phyloP scores from a whole-genome alignment of 352 stramenopile genomes.

The Phytophthora macrochlamydospora region DNA sequence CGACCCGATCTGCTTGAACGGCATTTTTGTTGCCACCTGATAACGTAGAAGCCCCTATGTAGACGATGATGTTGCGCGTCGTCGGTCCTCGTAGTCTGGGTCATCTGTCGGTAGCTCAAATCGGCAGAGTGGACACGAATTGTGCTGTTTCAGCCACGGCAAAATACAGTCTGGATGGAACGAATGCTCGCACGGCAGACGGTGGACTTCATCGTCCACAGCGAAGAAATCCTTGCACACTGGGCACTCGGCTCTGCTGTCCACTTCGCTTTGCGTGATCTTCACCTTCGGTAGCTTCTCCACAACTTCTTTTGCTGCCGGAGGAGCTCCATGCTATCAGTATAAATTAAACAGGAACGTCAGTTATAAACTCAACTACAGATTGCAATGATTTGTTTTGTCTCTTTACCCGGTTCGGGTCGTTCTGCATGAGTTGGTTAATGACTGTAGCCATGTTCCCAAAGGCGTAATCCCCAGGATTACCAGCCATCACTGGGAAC shows the following conservation, averaged over 20 bases:
- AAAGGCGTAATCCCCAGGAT: slow-evolving; percentile 85
- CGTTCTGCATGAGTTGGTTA: slow-evolving; percentile 91
- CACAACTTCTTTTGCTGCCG: slow-evolving; percentile 74
- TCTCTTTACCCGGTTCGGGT: slow-evolving; percentile 75
- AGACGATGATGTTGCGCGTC: slow-evolving; percentile 33
- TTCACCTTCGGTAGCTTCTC: slow-evolving; percentile 78
- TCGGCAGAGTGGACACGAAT: slow-evolving; percentile 87
- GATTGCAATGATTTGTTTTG: neutral
- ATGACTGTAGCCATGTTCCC: slow-evolving; percentile 86
- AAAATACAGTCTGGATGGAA: slow-evolving; percentile 89
- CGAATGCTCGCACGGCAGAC: slow-evolving; percentile 74
- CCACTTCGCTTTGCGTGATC: slow-evolving; percentile 76
- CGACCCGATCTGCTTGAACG: slow-evolving; percentile 7
- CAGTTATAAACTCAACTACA: slow-evolving; percentile 10
- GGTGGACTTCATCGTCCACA: slow-evolving; percentile 76
- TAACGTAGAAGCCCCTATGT: slow-evolving; percentile 9
- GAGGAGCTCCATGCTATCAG: slow-evolving; percentile 75
- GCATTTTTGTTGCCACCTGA: neutral
- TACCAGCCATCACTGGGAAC: slow-evolving; percentile 61
- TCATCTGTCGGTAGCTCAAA: slow-evolving; percentile 88
- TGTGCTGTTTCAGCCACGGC: slow-evolving; percentile 89
- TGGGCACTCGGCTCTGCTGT: slow-evolving; percentile 77
- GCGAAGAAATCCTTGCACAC: slow-evolving; percentile 89
- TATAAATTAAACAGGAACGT: slow-evolving; percentile 8
- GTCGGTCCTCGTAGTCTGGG: slow-evolving; percentile 75